Evolutionary conservation across 1,284 basidiomycete species (phyloP), one percentile per base, ranked within the genome.

Genomic region (Clitocybe nebularis): DNA sequence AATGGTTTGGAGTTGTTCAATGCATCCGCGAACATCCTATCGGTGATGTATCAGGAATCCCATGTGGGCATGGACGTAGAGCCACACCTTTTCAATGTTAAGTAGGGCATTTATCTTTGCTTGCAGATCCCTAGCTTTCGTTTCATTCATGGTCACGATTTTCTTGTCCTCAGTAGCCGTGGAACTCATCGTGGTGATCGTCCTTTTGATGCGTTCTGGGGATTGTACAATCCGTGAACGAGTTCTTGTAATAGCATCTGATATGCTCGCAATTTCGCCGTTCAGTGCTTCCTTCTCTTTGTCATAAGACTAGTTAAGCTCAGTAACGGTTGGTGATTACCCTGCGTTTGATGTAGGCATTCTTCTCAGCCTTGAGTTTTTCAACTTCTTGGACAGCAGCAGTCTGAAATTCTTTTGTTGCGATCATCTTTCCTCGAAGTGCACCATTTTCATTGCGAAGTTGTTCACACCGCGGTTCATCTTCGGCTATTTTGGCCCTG

Each of bases 161-260:
- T 73, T 76, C 64, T 85, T 78, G 53, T 84, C 75, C 52, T 83
- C 76, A 44, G 73, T 59, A 0, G 75, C 77, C 0, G 74, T 78
- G 6, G 65, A 57, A 3, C 75, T 72, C 85, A 93, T 90, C 19
- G 77, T 74, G 10, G 72, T 64, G 47, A 94, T 93, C 33, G 80
- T 84, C 42, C 83, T 79, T 59, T 82, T 84, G 53, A 93, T 84
- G 25, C 91, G 76, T 34, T 94, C 90, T 0, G 90, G 90, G 0
- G 89, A 91, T 54, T 89, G 88, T 1, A 94, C 89, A 45, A 94
- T 84, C 21, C 89, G 79, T 8, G 78, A 68, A 36, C 79, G 74
- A 0, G 81, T 79, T 33, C 81, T 74, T 6, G 68, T 63, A 44
- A 85, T 80, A 30, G 70, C 66, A 40, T 88, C 83, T 32, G 73